A percentile compares a stretch with the other conserved stretches of the same genome.
phyloP scores from a whole-genome alignment of 768 basidiomycete species.

The Lentinula detonsa region DNA sequence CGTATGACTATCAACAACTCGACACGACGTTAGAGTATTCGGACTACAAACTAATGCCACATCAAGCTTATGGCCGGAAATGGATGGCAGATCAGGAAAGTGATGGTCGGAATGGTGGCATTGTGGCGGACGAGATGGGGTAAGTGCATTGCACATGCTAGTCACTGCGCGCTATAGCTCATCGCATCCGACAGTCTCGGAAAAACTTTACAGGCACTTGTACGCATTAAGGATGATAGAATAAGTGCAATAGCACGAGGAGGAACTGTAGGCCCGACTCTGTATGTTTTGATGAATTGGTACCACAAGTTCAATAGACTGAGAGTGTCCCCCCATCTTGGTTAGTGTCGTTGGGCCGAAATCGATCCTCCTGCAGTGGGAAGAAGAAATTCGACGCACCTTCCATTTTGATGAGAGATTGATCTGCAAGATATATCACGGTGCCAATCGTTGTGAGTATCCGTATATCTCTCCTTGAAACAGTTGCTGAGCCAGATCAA shows the following conservation, averaged over 20 bases:
- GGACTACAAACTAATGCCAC: conserved; percentile 62
- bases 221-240: conserved; percentile 79
- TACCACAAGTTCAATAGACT: neutral
- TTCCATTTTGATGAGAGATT: conserved; percentile 37
- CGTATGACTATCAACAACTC: neutral
- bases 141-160: conserved; percentile 19
- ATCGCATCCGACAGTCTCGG: conserved; percentile 44
- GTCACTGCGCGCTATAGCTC: neutral
- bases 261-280: conserved; percentile 20
- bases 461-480: neutral
- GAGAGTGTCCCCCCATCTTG: conserved; percentile 1
- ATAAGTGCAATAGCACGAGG: conserved; percentile 62
- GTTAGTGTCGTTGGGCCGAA: conserved; percentile 82
- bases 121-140: conserved; percentile 92
- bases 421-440: conserved; percentile 78
- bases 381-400: conserved; percentile 72
- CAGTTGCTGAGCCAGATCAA: neutral
- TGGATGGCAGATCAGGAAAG: conserved; percentile 88
- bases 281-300: neutral
- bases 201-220: conserved; percentile 88
- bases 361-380: conserved; percentile 88
- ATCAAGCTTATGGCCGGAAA: conserved; percentile 76
- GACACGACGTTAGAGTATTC: neutral
- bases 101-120: conserved; percentile 77
- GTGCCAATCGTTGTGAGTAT: neutral